Conservation (phyloP, 768 basidiomycete genomes). For the Tylopilus rubrobrunneus region DNA sequence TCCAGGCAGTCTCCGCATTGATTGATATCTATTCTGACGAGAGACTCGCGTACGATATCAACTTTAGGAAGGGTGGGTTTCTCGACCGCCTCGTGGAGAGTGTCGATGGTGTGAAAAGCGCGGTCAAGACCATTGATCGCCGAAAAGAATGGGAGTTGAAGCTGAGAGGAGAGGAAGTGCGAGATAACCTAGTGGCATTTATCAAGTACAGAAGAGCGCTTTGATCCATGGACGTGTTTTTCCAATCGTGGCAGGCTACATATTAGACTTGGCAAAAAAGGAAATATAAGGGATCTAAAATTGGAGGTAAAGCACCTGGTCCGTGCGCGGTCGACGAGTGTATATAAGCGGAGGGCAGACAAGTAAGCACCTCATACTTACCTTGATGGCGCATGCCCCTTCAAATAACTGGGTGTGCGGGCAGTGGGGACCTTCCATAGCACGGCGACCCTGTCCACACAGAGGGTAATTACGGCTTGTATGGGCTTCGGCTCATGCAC, state of each 20-base stretch:
- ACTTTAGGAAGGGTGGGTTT: slow-evolving; percentile 65
- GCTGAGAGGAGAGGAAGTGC: slow-evolving; percentile 68
- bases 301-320: slow-evolving; percentile 13
- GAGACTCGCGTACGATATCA: slow-evolving; percentile 68
- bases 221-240: not conserved
- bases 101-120: slow-evolving; percentile 59
- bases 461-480: slow-evolving; percentile 57
- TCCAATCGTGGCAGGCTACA: too few relatives aligned
- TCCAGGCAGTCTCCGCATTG: slow-evolving; percentile 77
- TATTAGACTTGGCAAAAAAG: not conserved
- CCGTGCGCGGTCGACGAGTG: slow-evolving; percentile 21
- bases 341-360: slow-evolving; percentile 29
- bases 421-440: slow-evolving; percentile 55
- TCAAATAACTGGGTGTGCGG: slow-evolving; percentile 40
- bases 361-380: slow-evolving; percentile 35
- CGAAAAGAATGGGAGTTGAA: slow-evolving; percentile 62
- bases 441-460: slow-evolving; percentile 69
- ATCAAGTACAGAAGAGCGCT: slow-evolving; percentile 61
- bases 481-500: slow-evolving; percentile 69
- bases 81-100: slow-evolving; percentile 52
- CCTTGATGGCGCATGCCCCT: slow-evolving; percentile 5
- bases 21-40: slow-evolving; percentile 96
- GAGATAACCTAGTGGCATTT: slow-evolving; percentile 74
- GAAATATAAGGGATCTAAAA: not conserved
- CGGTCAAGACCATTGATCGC: slow-evolving; percentile 61